Conservation (phyloP, 352 stramenopile species). For the Pythium angustatum region DNA sequence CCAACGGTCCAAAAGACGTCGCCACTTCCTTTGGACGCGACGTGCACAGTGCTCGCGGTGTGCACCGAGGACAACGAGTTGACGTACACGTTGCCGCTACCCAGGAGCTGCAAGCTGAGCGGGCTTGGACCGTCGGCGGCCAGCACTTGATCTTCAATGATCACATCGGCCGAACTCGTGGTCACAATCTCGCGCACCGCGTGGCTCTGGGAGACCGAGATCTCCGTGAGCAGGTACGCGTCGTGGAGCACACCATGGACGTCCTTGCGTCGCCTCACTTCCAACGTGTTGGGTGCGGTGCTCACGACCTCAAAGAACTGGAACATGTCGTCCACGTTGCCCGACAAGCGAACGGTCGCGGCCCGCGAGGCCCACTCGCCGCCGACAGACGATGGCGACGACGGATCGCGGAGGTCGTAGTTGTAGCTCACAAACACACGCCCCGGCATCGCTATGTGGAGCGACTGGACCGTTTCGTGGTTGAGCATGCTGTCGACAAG, state of each 20-base stretch:
- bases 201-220: constrained; percentile 13
- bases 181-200: constrained; percentile 13
- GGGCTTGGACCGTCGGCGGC: neutral
- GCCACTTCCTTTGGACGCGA: constrained; percentile 16
- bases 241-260: constrained; percentile 3
- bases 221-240: constrained; percentile 29
- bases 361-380: neutral
- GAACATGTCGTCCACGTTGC: constrained; percentile 22
- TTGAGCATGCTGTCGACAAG: constrained; percentile 15
- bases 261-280: constrained; percentile 16
- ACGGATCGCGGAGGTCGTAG: neutral
- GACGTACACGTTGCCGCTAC: constrained; percentile 26
- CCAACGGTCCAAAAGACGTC: constrained; percentile 14
- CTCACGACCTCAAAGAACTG: constrained; percentile 25
- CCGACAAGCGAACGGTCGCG: constrained; percentile 24
- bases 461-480: constrained; percentile 28
- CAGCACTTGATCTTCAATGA: constrained; percentile 28
- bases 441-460: constrained; percentile 53
- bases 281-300: constrained; percentile 8
- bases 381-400: neutral
- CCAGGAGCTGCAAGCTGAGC: constrained; percentile 12
- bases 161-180: constrained; percentile 15
- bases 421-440: constrained; percentile 53
- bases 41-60: neutral
- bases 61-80: constrained; percentile 3